These are phyloP conservation scores for Syncephalastrum racemosum DNA, from an alignment of 371 early-diverging fungal species.

Conservation along the genomic window DNA sequence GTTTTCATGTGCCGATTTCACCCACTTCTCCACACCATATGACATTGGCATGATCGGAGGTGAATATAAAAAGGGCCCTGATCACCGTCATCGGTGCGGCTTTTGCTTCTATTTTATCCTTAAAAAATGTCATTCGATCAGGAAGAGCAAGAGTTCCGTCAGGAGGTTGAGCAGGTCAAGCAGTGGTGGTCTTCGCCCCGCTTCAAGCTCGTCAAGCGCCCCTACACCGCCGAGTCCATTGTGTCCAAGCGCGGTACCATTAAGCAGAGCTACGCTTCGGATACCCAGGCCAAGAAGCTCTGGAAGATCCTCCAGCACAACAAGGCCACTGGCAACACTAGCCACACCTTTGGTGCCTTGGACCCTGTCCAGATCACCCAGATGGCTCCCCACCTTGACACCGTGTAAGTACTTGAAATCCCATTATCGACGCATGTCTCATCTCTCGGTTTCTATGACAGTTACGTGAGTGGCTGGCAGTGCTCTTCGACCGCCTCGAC, in stretches of 20 bases:
- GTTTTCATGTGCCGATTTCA: conserved; percentile 8
- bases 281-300: conserved; percentile 91
- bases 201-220: conserved; percentile 83
- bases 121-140: conserved; percentile 9
- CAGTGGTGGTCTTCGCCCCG: conserved; percentile 88
- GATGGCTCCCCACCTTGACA: conserved; percentile 97
- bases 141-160: conserved; percentile 12
- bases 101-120: background rate
- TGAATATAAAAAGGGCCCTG: conserved; percentile 10
- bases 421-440: background rate
- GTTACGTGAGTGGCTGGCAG: conserved; percentile 93
- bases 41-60: conserved; percentile 6
- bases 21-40: conserved; percentile 8
- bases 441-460: background rate
- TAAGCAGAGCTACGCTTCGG: conserved; percentile 74
- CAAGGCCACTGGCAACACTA: conserved; percentile 75
- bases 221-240: conserved; percentile 90
- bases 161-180: conserved; percentile 74
- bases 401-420: conserved; percentile 68
- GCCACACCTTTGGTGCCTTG: conserved; percentile 93
- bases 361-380: conserved; percentile 95
- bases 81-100: background rate
- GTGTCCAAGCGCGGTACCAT: conserved; percentile 90
- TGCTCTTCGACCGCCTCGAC: conserved; percentile 96
- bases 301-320: conserved; percentile 83